Percentiles rank a stretch among this genome's conserved stretches.
These are phyloP conservation scores for Aspergillus tamarii DNA, from an alignment of 2,329 filamentous ascomycete species.

Conservation along the genomic window DNA sequence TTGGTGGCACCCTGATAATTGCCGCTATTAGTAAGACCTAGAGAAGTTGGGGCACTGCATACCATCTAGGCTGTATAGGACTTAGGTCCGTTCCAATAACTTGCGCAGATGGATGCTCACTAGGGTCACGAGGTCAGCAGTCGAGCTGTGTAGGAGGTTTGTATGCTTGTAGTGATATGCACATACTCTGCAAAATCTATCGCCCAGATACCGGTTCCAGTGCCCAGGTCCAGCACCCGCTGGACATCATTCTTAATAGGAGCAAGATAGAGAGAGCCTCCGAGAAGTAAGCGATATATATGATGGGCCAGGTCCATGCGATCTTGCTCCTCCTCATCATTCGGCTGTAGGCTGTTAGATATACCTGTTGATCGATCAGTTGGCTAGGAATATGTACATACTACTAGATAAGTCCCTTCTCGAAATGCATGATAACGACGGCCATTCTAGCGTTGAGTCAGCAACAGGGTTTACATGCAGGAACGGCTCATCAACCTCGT, in stretches of 20 bases:
- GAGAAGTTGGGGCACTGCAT: background rate
- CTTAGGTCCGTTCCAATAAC: background rate
- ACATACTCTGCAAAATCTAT: conserved; percentile 3
- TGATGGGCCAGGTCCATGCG: conserved; percentile 2
- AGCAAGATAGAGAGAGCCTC: background rate
- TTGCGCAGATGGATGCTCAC: background rate
- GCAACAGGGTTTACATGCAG: background rate
- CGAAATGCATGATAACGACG: conserved; percentile 4
- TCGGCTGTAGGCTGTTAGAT: background rate
- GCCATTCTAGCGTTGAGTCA: background rate
- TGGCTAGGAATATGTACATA: background rate
- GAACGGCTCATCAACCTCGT: background rate
- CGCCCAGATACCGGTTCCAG: conserved; percentile 2
- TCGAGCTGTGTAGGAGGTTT: background rate
- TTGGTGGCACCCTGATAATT: background rate
- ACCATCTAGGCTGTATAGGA: background rate
- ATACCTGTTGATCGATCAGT: background rate
- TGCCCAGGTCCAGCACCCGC: conserved; percentile 2
- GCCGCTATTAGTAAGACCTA: no score
- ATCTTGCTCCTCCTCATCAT: conserved; percentile 5
- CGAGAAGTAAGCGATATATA: background rate
- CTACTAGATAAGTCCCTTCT: background rate
- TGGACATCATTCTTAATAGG: background rate
- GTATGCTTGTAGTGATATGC: no score
- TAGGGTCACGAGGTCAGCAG: background rate